A percentile compares a stretch with the other conserved stretches of the same genome.
Conservation (phyloP, 2,329 filamentous ascomycete genomes). For the Pseudogymnoascus sp. region DNA sequence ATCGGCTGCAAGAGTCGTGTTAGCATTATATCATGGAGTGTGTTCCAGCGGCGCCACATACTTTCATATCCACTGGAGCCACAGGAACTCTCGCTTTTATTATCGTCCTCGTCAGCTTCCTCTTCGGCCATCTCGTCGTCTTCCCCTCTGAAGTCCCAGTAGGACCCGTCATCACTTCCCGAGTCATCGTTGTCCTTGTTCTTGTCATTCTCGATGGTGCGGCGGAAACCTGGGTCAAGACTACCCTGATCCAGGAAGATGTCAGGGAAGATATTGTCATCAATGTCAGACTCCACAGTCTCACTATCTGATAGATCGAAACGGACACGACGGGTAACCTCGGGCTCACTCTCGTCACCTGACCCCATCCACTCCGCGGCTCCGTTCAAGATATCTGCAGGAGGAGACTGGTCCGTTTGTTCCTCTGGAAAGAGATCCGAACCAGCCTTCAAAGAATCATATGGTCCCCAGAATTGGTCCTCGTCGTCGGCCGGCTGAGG, state of each 20-base stretch:
- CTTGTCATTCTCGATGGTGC: conserved; percentile 64
- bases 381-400: conserved; percentile 15
- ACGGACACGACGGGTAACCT: conserved; percentile 49
- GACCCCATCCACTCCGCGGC: conserved; percentile 13
- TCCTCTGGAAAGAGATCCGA: conserved; percentile 29
- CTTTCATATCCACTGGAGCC: conserved; percentile 49
- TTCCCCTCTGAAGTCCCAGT: conserved; percentile 19
- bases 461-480: conserved; percentile 37
- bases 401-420: conserved; percentile 16
- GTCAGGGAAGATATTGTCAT: conserved; percentile 56
- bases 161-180: conserved; percentile 18
- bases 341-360: conserved; percentile 12
- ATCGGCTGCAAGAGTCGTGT: conserved; percentile 39
- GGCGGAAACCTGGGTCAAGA: conserved; percentile 63
- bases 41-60: conserved; percentile 32
- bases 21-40: conserved; percentile 31
- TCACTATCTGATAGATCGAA: conserved; percentile 63
- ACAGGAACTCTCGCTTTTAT: conserved; percentile 27
- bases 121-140: conserved; percentile 28
- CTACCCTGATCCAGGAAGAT: conserved; percentile 70
- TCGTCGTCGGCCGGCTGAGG: conserved; percentile 29
- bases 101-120: conserved; percentile 31
- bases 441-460: conserved; percentile 42
- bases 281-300: conserved; percentile 54
- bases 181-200: conserved; percentile 32